phyloP scores from a whole-genome alignment of 1,284 basidiomycete genomes.

The Xanthoconium separans region DNA sequence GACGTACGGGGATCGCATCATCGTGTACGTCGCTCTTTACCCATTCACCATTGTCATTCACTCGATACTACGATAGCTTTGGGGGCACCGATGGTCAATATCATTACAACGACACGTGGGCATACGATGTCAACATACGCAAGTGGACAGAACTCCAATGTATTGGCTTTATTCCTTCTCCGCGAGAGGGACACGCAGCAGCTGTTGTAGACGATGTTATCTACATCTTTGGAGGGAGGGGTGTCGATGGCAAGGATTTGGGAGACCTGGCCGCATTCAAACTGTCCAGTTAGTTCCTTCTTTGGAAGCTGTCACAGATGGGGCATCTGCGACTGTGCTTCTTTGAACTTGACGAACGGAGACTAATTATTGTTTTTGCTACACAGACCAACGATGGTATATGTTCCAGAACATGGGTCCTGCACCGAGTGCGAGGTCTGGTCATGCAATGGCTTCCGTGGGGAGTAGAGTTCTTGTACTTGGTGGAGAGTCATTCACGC shows the following conservation, averaged over 20 bases:
- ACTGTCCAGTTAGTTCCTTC: conserved; percentile 74
- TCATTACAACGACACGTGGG: conserved; percentile 99
- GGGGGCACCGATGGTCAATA: conserved; percentile 98
- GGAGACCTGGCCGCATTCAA: conserved; percentile 97
- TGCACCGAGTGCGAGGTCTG: conserved; percentile 85
- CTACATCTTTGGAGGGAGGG: conserved; percentile 96
- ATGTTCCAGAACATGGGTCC: conserved; percentile 99
- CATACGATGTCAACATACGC: conserved; percentile 82
- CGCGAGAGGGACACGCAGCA: conserved; percentile 95
- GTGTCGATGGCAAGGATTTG: conserved; percentile 95
- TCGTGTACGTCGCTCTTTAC: conserved; percentile 58
- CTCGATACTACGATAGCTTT: conserved; percentile 57
- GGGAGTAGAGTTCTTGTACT: conserved; percentile 89
- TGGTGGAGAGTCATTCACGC: conserved; percentile 89
- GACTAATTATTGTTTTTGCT: conserved; percentile 15
- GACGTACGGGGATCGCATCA: conserved; percentile 82
- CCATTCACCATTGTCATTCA: conserved; percentile 11
- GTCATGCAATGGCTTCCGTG: conserved; percentile 93
- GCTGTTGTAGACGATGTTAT: conserved; percentile 97
- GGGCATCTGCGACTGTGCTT: neutral
- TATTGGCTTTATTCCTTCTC: conserved; percentile 96
- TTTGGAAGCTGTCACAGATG: neutral
- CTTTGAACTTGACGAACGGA: neutral
- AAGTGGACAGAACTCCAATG: conserved; percentile 94
- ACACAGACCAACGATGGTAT: conserved; percentile 82